These are phyloP conservation scores for Picea mariana DNA, from an alignment of 83 land plant species.

Conservation along the genomic window DNA sequence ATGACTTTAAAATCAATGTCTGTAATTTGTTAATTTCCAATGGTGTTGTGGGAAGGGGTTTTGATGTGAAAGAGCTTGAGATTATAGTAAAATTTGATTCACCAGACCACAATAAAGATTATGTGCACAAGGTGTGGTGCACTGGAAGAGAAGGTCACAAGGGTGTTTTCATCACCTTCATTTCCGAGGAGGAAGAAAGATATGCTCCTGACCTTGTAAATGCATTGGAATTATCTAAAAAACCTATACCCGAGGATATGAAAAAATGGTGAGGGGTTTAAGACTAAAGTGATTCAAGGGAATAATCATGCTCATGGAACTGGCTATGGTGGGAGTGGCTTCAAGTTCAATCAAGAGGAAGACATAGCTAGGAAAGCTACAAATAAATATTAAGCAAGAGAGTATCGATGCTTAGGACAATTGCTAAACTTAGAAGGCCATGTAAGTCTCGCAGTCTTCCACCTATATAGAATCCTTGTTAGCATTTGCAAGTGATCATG, in stretches of 20 bases:
- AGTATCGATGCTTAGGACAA: no score
- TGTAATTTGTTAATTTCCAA: conserved; percentile 94
- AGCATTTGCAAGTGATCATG: no score
- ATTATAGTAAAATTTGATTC: conserved; percentile 92
- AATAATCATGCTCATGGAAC: conserved; percentile 93
- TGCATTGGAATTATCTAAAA: conserved; percentile 90
- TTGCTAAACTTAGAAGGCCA: no score
- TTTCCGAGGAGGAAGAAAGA: conserved; percentile 82
- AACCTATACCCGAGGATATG: conserved; percentile 91
- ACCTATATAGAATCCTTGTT: no score
- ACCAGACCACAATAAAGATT: conserved; percentile 96
- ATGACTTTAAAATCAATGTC: conserved; percentile 90
- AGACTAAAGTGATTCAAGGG: conserved; percentile 93
- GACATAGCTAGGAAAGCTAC: conserved; percentile 93
- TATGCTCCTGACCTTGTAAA: conserved; percentile 95
- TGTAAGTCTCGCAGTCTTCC: no score
- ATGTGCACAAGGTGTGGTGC: conserved; percentile 95
- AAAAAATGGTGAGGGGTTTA: conserved; percentile 81
- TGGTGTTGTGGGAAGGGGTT: conserved; percentile 91
- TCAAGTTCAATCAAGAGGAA: conserved; percentile 97
- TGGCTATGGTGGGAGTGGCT: conserved; percentile 99
- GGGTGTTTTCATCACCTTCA: conserved; percentile 87
- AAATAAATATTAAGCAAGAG: conserved; percentile 96
- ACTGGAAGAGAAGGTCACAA: conserved; percentile 96
- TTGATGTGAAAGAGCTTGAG: conserved; percentile 97